Percentiles rank a stretch among this genome's conserved stretches.
phyloP scores from a whole-genome alignment of 352 stramenopile species.

The Thalassiosira exigua region DNA sequence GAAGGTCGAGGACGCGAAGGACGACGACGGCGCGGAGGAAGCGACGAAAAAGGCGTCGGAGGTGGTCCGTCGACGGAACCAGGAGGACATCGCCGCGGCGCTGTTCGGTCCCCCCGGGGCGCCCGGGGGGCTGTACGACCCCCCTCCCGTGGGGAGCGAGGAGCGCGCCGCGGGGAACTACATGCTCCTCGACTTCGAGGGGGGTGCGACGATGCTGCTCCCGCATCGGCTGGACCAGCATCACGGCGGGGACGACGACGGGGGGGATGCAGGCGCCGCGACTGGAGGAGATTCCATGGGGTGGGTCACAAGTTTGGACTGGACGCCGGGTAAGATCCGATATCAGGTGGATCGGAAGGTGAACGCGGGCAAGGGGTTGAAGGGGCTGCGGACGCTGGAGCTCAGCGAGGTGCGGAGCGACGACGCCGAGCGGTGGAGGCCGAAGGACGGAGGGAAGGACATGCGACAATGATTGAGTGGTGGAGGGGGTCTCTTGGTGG shows the following conservation, averaged over 20 bases:
- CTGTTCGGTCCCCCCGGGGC: constrained; percentile 79
- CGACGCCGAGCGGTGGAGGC: constrained; percentile 79
- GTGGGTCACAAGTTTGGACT: constrained; percentile 81
- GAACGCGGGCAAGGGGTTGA: constrained; percentile 45
- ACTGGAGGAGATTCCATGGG: constrained; percentile 40
- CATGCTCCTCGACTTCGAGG: constrained; percentile 80
- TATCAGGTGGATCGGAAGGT: constrained; percentile 71
- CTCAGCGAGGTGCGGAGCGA: constrained; percentile 74
- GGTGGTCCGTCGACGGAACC: constrained; percentile 24
- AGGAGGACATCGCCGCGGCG: constrained; percentile 45
- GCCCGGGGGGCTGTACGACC: constrained; percentile 79
- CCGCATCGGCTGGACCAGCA: constrained; percentile 77
- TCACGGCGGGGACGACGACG: constrained; percentile 7
- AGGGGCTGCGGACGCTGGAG: constrained; percentile 79
- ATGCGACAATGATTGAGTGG: constrained; percentile 75
- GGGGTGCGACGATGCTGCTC: constrained; percentile 73
- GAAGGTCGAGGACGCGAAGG: not conserved
- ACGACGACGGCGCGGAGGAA: constrained; percentile 15
- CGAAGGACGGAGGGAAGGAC: constrained; percentile 71
- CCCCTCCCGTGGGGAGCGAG: constrained; percentile 72
- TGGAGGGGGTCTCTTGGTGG: too few relatives aligned
- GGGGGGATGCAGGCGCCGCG: not conserved
- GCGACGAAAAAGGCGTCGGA: constrained; percentile 42
- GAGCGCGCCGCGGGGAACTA: constrained; percentile 68
- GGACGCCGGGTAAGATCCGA: constrained; percentile 65